Evolutionary conservation across 2,329 filamentous ascomycete species (phyloP).

Genomic region (Rosellinia necatrix): DNA sequence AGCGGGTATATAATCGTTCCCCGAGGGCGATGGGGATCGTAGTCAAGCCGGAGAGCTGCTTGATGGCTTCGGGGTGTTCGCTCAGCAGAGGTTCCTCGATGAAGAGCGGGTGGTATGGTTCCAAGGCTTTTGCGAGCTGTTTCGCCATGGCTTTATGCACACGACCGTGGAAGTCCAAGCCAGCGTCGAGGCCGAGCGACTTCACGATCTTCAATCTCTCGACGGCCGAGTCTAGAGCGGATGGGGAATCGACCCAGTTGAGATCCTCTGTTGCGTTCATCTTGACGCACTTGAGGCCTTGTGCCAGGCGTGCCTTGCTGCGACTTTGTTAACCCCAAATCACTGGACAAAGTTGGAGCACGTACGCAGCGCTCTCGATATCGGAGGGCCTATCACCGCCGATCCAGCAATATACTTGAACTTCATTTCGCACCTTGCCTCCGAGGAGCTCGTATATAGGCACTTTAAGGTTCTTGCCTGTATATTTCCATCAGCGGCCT

Average conservation of each 20-base stretch:
- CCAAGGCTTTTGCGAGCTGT: conserved; percentile 69
- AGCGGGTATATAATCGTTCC: conserved; percentile 68
- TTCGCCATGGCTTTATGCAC: conserved; percentile 82
- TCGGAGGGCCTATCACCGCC: conserved; percentile 73
- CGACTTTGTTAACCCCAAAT: background rate
- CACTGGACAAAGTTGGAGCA: background rate
- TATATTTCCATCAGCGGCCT: background rate
- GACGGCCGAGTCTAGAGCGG: conserved; percentile 64
- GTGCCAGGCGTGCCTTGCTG: conserved; percentile 59
- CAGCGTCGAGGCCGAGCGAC: conserved; percentile 70
- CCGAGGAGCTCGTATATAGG: conserved; percentile 76
- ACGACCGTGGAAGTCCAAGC: conserved; percentile 78
- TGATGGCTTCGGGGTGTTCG: conserved; percentile 70
- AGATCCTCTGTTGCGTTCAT: conserved; percentile 82
- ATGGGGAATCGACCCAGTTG: conserved; percentile 76
- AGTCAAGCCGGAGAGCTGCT: conserved; percentile 58
- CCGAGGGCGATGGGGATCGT: conserved; percentile 72
- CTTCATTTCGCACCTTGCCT: conserved; percentile 71
- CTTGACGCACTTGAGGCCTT: conserved; percentile 71
- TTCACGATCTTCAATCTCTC: conserved; percentile 72
- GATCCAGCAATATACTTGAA: conserved; percentile 79
- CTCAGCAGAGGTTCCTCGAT: conserved; percentile 75
- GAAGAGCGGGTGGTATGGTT: conserved; percentile 72
- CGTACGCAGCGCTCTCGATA: conserved; percentile 65
- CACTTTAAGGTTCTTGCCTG: conserved; percentile 57